Evolutionary conservation across 2,329 filamentous ascomycete genomes (phyloP), one percentile per base, ranked within the genome.

Genomic region (Apiospora phragmitis): DNA sequence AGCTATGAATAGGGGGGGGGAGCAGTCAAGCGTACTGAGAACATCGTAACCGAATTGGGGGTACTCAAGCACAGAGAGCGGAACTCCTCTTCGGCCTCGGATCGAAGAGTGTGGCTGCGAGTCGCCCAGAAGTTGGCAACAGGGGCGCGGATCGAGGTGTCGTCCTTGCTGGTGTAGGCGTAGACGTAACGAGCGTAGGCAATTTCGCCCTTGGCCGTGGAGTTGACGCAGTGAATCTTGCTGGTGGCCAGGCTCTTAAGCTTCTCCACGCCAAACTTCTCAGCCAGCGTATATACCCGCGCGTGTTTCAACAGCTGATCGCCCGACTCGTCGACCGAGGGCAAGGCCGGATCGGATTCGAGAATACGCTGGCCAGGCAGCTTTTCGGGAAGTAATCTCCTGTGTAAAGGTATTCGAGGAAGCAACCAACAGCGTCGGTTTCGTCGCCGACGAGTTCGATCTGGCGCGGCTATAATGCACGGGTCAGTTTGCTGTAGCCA

Each of bases 11-110:
- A 18, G 47, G 41, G 45, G 41, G 62, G 68, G 38, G 67, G 32
- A 24, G 55, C 29, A 35, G 5, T 16, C 9, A 32, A 69, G 84
- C 87, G 75, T 85, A 94, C 90, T 94, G 72, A 98, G 89, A 70
- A 98, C 93, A 81, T 98, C 95, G 84, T 95, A 98, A 78, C 93
- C 93, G 79, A 98, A 98, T 79, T 97, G 92, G 24, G 95, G 95
- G 79, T 91, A 94, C 83, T 97, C 80, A 97, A 84, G 83, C 95
- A 97, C 82, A 97, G 89, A 65, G 87, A 81, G 80, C 91, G 90
- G 88, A 97, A 97, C 82, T 97, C 93, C 8, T 89, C 88, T 81
- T 97, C 94, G 47, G 94, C 94, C 82, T 97, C 94, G 81, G 95
- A 88, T 24, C 95, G 92, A 73, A 97, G 85, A 16, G 93, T 91